Evolutionary conservation across 2,329 filamentous ascomycete genomes (phyloP), one percentile per base, ranked within the genome.

Genomic region (Chrysoporthe puriensis): DNA sequence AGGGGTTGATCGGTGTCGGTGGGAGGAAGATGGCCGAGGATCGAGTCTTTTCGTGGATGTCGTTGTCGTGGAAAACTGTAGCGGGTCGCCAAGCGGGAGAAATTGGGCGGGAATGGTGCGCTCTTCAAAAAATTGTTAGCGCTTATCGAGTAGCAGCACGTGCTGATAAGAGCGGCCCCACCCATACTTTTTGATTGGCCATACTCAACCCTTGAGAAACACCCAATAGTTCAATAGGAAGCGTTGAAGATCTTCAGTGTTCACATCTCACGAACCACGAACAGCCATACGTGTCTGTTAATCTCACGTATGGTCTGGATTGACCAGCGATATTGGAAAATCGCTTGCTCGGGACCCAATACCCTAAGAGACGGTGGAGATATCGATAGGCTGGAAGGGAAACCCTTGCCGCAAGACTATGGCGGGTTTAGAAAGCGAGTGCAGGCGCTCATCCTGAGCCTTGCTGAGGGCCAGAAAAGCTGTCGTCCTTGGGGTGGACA

Each of bases 91-190:
- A 66, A 62, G 62, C 18, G 52, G 67, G 52, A 66, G 67, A 69
- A 69, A 69, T 69, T 69, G 60, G 67, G 63, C 43, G 65, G 66
- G 65, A 61, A 62, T 69, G 66, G 67, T 69, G 67, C 63, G 62
- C 65, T 69, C 64, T 56, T 57, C 48, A 11, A n/a, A 63, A 36
- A 56, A 63, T 56, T 56, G 59, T 61, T 61, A 61, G 59, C 43
- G 42, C 42, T 61, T 61, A 61, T 61, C 59, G 42, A 11, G 13
- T 7, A 18, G 7, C 3, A 21, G 43, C 59, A 61, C 59, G 59
- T 61, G 59, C 59, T 61, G 59, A 61, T 61, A 61, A 61, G 59
- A 48, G 2, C 8, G 2, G 42, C 46, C 43, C 59, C 59, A 61
- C 59, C 14, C 16, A 11, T 46, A 3, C 16, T 9, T 18, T 32